Percentiles rank a stretch among this genome's conserved stretches.
Evolutionary conservation across 73 alveolate genomes (phyloP).

Genomic region (Stentor roeselii): DNA sequence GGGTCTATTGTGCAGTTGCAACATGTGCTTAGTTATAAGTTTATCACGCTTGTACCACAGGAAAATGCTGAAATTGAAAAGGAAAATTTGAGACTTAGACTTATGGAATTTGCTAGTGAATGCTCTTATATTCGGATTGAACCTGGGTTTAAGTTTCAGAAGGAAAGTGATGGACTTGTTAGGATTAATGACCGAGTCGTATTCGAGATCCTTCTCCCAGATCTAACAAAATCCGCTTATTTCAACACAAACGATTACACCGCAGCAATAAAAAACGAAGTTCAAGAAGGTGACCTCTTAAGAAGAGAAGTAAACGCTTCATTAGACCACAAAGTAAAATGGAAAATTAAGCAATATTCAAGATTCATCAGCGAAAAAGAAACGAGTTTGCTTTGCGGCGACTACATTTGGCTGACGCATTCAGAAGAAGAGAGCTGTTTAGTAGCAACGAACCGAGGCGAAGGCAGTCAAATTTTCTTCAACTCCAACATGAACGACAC

Average conservation of each 20-base stretch:
- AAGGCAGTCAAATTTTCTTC: neutral
- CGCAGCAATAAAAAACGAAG: neutral
- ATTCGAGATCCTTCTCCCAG: neutral
- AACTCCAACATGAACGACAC: constrained; percentile 13
- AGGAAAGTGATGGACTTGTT: constrained; percentile 24
- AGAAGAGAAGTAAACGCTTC: constrained; percentile 27
- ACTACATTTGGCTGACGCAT: constrained; percentile 20
- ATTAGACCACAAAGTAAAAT: neutral
- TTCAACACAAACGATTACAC: neutral
- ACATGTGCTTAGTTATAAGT: constrained; percentile 2
- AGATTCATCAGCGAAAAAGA: neutral
- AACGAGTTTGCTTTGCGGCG: neutral
- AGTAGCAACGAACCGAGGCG: neutral
- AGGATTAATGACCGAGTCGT: constrained; percentile 16
- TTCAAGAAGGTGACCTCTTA: neutral
- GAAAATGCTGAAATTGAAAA: constrained; percentile 14
- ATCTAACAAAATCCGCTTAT: neutral
- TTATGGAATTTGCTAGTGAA: constrained; percentile 25
- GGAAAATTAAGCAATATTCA: constrained; percentile 4
- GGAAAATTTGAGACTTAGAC: constrained; percentile 12
- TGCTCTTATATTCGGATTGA: constrained; percentile 3
- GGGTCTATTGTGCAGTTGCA: constrained; percentile 20
- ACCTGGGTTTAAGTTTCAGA: constrained; percentile 16
- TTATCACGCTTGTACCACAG: neutral
- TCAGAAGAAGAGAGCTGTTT: constrained; percentile 32